Base-by-base conservation (phyloP, 2,329 filamentous ascomycete genomes). In the Podosphaera aphanis region DNA sequence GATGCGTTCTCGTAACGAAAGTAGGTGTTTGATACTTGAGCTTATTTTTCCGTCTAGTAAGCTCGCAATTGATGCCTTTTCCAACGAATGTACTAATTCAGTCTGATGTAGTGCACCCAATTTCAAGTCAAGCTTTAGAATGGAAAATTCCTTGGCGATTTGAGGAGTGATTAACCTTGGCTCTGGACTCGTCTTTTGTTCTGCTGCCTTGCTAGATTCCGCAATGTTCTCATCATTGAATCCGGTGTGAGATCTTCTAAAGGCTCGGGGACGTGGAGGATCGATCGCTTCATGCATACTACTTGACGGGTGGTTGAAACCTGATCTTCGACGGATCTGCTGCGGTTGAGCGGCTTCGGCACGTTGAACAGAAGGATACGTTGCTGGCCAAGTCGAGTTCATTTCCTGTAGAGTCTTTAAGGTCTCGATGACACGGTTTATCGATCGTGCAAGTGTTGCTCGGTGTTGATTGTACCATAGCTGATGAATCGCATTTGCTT, bases 401-500 rank as follows among this genome's bases (percentile, higher is more conserved):
- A 83, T 90, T 50, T 86, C 72, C 61, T 93, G 86, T 47, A 98
- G 70, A 49, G 74, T 75, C 60, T 80, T 79, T 52, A 98, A 65
- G 2, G 84, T 74, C 49, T 94, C 84, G 48, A 94, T 74, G 7
- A 86, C 88, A 53, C 77, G 75, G 57, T 78, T 82, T 58, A 98
- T 94, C 13, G 85, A 81, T 49, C 86, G 79, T 38, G 76, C 83
- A n/a, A 98, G 73, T 27, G 82, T 76, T 5, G 78, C 82, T 48
- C 86, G 77, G 60, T 95, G 93, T 56, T 84, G 76, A 62, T 95
- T 95, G 64, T 93, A 94, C 69, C 83, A 83, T 52, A 95, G 71
- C 64, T 95, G 90, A 58, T 93, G 80, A 43, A 94, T 76, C 62
- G 93, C 83, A 57, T 79, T 82, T 33, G 83, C 79, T 52, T 88